Evolutionary conservation across 2,329 filamentous ascomycete species (phyloP), one percentile per base, ranked within the genome.

Genomic region (Ophiostoma triangulosporum): DNA sequence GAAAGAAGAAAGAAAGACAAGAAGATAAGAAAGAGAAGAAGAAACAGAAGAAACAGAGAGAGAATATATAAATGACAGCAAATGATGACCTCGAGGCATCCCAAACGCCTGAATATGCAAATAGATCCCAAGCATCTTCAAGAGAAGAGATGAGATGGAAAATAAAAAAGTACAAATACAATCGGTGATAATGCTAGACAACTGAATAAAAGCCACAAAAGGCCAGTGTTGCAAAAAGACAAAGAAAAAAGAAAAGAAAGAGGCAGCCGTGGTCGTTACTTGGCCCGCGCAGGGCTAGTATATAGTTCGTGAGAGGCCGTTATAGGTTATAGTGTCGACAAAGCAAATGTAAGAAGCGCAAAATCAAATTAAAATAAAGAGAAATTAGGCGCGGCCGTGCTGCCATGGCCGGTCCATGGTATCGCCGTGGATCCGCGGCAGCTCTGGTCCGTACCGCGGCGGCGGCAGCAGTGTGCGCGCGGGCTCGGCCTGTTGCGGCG

Each of bases 371-470:
- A n/a, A n/a, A n/a, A n/a, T n/a, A n/a, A n/a, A n/a, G n/a, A n/a
- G n/a, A n/a, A n/a, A n/a, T n/a, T n/a, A n/a, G n/a, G n/a, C n/a
- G n/a, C n/a, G n/a, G n/a, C n/a, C 24, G 7, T n/a, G 24, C 43
- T 70, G 68, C 75, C 75, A 79, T 14, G 72, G 67, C 59, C 71
- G 70, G 56, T 65, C 65, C 57, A 77, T 61, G 45, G 72, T 68
- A 48, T 76, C 70, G 52, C 77, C 73, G 22, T 72, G 69, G 32
- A 77, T 71, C 32, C 70, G 69, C 55, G 73, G 69, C 40, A 75
- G 60, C 50, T 77, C 63, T 3, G 62, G 60, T 45, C 36, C 48
- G 17, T 55, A 54, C 11, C 50, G 56, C 0, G 57, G 56, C 8
- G 58, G 58, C 24, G 59, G 56, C 1, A 58, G 58, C 3, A 58